Evolutionary conservation across 352 stramenopile genomes (phyloP).

Genomic region (Phytophthora boehmeriae): DNA sequence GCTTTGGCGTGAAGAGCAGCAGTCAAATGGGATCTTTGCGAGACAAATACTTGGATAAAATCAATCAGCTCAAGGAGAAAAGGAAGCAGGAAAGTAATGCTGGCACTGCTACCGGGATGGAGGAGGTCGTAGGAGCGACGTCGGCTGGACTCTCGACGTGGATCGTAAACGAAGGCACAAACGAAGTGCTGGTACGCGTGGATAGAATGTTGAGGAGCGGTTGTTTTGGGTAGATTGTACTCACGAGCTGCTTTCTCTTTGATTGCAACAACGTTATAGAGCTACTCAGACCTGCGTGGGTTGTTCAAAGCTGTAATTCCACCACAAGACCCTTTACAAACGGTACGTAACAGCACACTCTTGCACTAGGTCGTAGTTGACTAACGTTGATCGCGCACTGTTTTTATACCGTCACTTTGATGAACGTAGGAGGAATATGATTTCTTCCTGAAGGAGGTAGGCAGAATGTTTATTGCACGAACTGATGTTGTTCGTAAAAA

Average conservation of each 20-base stretch:
- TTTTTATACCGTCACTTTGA: background rate
- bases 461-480: background rate
- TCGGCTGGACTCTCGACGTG: constrained; percentile 71
- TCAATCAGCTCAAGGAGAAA: constrained; percentile 74
- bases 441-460: constrained; percentile 71
- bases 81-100: constrained; percentile 28
- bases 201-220: constrained; percentile 4
- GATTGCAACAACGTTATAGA: constrained; percentile 30
- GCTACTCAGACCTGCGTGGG: constrained; percentile 62
- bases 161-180: constrained; percentile 73
- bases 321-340: constrained; percentile 48
- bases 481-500: background rate
- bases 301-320: constrained; percentile 70
- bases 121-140: constrained; percentile 36
- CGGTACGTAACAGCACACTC: constrained; percentile 33
- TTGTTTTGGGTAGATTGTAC: background rate
- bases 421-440: constrained; percentile 60
- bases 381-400: too few species aligned
- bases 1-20: constrained; percentile 12
- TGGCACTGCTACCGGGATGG: constrained; percentile 12
- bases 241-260: background rate
- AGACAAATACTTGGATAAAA: constrained; percentile 82
- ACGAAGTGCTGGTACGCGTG: constrained; percentile 62
- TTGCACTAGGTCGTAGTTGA: too few species aligned
- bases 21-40: constrained; percentile 35